These are phyloP conservation scores for Mrakia blollopis DNA, from an alignment of 768 basidiomycete genomes.

Conservation along the genomic window DNA sequence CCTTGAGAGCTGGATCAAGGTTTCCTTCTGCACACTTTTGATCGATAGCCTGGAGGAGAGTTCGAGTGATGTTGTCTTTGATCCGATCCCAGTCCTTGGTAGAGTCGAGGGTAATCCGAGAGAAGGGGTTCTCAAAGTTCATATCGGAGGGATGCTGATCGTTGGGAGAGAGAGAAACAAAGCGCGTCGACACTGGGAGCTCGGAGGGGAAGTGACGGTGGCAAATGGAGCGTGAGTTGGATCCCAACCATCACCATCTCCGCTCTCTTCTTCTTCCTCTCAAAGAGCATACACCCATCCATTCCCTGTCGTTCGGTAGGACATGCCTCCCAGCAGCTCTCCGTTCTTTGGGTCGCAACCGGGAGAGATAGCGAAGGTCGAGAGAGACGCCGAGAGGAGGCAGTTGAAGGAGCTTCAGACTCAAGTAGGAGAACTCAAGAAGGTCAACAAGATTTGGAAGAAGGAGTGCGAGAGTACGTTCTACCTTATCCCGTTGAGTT, in stretches of 20 bases:
- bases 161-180: background rate
- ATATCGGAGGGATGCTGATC: no score
- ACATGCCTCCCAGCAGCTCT: background rate
- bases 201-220: background rate
- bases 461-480: constrained; percentile 3
- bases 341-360: background rate
- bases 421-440: background rate
- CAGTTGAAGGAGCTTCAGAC: background rate
- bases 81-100: background rate
- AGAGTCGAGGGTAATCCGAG: constrained; percentile 12
- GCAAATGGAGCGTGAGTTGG: no score
- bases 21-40: background rate
- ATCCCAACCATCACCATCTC: background rate
- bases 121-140: background rate
- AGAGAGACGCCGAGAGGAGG: background rate
- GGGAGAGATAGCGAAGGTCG: background rate
- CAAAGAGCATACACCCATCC: background rate
- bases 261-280: no score
- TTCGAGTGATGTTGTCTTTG: constrained; percentile 10
- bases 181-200: background rate
- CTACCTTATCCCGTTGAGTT: no score
- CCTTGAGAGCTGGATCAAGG: background rate
- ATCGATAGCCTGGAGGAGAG: background rate
- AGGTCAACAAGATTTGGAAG: constrained; percentile 12
- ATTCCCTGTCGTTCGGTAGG: background rate